A percentile compares a stretch with the other conserved stretches of the same genome.
Evolutionary conservation across 495 filamentous ascomycete species (phyloP).

Genomic region (Hyaloscypha hepaticicola): DNA sequence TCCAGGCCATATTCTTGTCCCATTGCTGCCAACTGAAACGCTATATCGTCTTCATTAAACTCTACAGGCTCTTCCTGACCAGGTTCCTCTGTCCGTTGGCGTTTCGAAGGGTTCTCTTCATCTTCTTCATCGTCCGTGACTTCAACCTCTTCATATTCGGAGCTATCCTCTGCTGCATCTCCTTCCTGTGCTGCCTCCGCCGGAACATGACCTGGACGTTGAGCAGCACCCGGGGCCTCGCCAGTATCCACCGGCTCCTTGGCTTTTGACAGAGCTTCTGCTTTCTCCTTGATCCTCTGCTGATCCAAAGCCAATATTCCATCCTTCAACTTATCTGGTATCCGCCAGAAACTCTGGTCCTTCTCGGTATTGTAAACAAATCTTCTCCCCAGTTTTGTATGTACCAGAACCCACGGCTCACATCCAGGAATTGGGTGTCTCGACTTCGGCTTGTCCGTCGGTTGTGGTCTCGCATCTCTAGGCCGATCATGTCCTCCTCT

Average conservation of each 20-base stretch:
- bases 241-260: conserved; percentile 22
- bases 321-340: conserved; percentile 79
- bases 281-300: conserved; percentile 52
- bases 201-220: conserved; percentile 8
- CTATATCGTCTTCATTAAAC: conserved; percentile 94
- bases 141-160: conserved; percentile 86
- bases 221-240: conserved; percentile 15
- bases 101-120: conserved; percentile 55
- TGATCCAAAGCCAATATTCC: conserved; percentile 72
- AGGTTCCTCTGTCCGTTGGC: conserved; percentile 61
- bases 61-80: conserved; percentile 63
- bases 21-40: conserved; percentile 86
- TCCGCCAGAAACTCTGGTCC: conserved; percentile 89
- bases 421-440: conserved; percentile 76
- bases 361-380: conserved; percentile 86
- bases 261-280: conserved; percentile 32
- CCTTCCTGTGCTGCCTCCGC: conserved; percentile 16
- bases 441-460: conserved; percentile 75
- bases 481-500: conserved; percentile 30
- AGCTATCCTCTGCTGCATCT: conserved; percentile 48
- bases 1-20: conserved; percentile 47
- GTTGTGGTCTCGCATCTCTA: conserved; percentile 45
- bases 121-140: conserved; percentile 64
- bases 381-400: conserved; percentile 80
- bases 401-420: conserved; percentile 89